Percentiles rank a stretch among this genome's conserved stretches.
Evolutionary conservation across 192 early-diverging fungal species (phyloP).

Genomic region (Gorgonomyces haynaldii): DNA sequence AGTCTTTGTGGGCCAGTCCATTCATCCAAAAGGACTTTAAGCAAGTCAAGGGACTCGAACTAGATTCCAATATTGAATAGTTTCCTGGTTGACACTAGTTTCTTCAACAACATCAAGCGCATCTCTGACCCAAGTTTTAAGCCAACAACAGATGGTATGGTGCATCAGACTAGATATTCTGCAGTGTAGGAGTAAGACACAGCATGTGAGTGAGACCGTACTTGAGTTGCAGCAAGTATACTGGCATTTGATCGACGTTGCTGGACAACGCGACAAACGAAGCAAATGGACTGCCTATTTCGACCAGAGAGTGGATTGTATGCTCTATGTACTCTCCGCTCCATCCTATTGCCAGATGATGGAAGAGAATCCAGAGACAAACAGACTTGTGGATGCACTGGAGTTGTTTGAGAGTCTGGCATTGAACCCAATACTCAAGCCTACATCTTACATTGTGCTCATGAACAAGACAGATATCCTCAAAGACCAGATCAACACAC

Average conservation of each 20-base stretch:
- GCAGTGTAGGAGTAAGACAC: no score
- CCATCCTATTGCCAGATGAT: slow-evolving; percentile 41
- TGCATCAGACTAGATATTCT: no score
- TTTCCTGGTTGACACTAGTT: no score
- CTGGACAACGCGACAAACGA: slow-evolving; percentile 1
- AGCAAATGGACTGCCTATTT: slow-evolving; percentile 6
- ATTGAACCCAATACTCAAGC: no score
- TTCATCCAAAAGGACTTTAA: no score
- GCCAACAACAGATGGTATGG: no score
- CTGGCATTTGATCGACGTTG: slow-evolving; percentile 7
- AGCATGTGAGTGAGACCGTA: slow-evolving; percentile 1
- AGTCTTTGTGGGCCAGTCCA: no score
- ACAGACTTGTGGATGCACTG: slow-evolving; percentile 26
- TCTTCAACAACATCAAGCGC: no score
- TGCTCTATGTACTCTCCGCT: slow-evolving; percentile 42
- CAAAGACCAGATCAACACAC: slow-evolving; percentile 12
- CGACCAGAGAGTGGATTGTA: neutral
- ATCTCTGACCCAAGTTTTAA: no score
- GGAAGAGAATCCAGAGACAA: slow-evolving; percentile 32
- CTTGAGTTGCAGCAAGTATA: neutral
- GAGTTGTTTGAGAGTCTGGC: slow-evolving; percentile 24
- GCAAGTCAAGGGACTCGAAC: no score
- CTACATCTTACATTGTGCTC: slow-evolving; percentile 23
- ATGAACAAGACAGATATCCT: slow-evolving; percentile 27
- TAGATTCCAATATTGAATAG: no score